Conservation (phyloP, 2,329 filamentous ascomycete species). For the Mariannaea elegans region DNA sequence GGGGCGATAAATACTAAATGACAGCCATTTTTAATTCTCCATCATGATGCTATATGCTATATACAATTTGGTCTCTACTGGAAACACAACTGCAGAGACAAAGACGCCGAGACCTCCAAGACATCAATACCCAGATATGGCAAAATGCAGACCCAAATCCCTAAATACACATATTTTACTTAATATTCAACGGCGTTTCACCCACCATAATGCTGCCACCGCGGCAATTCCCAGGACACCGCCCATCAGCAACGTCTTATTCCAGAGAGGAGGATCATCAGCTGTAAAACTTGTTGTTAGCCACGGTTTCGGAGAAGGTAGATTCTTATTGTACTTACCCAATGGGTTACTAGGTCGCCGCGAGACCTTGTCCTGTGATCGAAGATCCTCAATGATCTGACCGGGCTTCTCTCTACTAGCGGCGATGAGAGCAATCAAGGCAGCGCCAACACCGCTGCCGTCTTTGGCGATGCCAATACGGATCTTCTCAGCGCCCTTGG, state of each 20-base stretch:
- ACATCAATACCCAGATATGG: constrained; percentile 3
- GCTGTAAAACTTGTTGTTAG: constrained; percentile 38
- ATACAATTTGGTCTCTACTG: constrained; percentile 11
- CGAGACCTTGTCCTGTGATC: constrained; percentile 48
- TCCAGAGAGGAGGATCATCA: constrained; percentile 44
- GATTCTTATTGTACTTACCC: constrained; percentile 38
- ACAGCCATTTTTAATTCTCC: constrained; percentile 11
- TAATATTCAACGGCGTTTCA: constrained; percentile 39
- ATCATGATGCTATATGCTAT: constrained; percentile 8
- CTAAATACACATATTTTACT: neutral
- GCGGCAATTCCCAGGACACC: constrained; percentile 49
- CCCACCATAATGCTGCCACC: constrained; percentile 51
- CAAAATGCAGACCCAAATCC: constrained; percentile 12
- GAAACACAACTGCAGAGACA: constrained; percentile 11
- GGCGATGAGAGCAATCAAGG: constrained; percentile 91
- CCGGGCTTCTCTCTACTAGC: constrained; percentile 68
- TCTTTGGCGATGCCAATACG: constrained; percentile 97
- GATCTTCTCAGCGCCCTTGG: constrained; percentile 82
- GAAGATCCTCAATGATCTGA: constrained; percentile 54
- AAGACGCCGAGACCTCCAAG: constrained; percentile 18
- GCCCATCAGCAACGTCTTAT: constrained; percentile 45
- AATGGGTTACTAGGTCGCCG: constrained; percentile 44
- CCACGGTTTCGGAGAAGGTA: neutral
- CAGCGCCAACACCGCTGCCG: constrained; percentile 84
- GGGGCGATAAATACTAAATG: neutral